Evolutionary conservation across 495 filamentous ascomycete species (phyloP).

Genomic region (Cetradonia linearis): DNA sequence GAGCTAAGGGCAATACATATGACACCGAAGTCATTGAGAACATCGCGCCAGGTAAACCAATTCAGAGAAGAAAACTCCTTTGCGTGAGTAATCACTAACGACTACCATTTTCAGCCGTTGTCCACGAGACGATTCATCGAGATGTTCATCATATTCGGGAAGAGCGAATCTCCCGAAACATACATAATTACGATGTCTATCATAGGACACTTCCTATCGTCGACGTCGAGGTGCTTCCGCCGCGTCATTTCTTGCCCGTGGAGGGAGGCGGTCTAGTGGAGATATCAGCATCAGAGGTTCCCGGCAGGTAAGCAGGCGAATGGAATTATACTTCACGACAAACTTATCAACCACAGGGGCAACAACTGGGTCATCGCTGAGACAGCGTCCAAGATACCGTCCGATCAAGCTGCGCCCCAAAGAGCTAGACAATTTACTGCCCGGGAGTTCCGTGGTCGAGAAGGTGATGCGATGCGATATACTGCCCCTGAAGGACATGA

Average conservation of each 20-base stretch:
- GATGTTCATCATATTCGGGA: conserved; percentile 38
- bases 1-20: conserved; percentile 20
- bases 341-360: conserved; percentile 6
- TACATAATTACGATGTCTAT: conserved; percentile 45
- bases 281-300: conserved; percentile 24
- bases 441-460: conserved; percentile 20
- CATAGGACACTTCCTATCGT: conserved; percentile 44
- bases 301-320: conserved; percentile 18
- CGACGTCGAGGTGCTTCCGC: conserved; percentile 37
- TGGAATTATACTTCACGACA: not conserved
- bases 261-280: conserved; percentile 28
- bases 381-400: conserved; percentile 29
- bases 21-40: conserved; percentile 25
- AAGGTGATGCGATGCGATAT: conserved; percentile 26
- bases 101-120: conserved; percentile 35
- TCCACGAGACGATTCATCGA: conserved; percentile 41
- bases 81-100: not conserved
- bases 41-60: conserved; percentile 26
- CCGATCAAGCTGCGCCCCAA: conserved; percentile 34
- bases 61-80: not conserved
- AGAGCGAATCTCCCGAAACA: conserved; percentile 44
- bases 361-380: conserved; percentile 29
- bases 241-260: conserved; percentile 29
- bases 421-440: conserved; percentile 19
- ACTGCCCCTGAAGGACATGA: conserved; percentile 30